Percentiles rank a stretch among this genome's conserved stretches.
Conservation (phyloP, 2,329 filamentous ascomycete species). For the Chlorencoelia australis region DNA sequence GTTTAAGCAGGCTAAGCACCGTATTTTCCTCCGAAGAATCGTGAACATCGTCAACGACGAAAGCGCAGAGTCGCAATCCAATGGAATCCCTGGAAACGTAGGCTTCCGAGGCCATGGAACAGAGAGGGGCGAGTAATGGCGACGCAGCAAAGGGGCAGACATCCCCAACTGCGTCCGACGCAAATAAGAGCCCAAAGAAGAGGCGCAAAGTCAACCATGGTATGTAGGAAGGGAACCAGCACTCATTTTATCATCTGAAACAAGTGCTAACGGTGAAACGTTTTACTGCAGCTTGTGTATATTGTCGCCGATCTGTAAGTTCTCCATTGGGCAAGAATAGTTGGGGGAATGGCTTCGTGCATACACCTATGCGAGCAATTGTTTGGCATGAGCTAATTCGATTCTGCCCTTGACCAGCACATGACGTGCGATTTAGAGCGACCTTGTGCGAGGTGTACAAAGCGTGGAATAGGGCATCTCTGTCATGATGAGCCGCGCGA, state of each 20-base stretch:
- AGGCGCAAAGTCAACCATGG: conserved; percentile 84
- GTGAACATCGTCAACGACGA: too few species aligned
- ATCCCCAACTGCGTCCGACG: conserved; percentile 24
- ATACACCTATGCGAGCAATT: conserved; percentile 25
- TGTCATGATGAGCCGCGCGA: conserved; percentile 97
- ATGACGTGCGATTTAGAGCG: conserved; percentile 89
- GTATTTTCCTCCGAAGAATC: too few species aligned
- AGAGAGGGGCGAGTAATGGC: conserved; percentile 26
- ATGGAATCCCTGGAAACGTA: conserved; percentile 27
- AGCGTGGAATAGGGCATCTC: conserved; percentile 95
- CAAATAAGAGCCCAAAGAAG: conserved; percentile 60
- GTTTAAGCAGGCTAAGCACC: too few species aligned
- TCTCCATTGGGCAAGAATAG: conserved; percentile 26
- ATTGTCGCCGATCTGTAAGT: conserved; percentile 85
- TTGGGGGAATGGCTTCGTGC: conserved; percentile 16
- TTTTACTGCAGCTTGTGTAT: conserved; percentile 65
- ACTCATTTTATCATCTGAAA: conserved; percentile 19
- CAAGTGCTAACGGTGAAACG: conserved; percentile 26
- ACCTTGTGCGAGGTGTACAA: conserved; percentile 85
- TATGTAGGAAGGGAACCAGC: conserved; percentile 36
- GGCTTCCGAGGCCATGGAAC: conserved; percentile 28
- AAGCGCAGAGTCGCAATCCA: conserved; percentile 22
- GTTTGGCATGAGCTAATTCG: conserved; percentile 28
- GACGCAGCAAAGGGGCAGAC: conserved; percentile 25
- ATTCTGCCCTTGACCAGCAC: conserved; percentile 46